Conservation (phyloP, 1,139 yeast genomes). For the Geotrichum candidum region DNA sequence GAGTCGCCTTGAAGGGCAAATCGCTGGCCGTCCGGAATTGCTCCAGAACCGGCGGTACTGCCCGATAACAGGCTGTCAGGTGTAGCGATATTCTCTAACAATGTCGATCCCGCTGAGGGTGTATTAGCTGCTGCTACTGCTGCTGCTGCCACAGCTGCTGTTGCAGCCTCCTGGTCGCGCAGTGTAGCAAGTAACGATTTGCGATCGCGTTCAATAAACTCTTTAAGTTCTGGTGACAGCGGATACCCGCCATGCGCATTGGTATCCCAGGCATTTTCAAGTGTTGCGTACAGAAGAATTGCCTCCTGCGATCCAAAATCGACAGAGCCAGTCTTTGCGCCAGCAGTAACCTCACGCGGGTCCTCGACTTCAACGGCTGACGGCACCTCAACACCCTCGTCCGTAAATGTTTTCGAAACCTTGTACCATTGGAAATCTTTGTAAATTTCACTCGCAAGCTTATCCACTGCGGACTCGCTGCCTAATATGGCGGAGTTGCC, state of each 20-base stretch:
- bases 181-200: not conserved
- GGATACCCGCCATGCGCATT: constrained; percentile 14
- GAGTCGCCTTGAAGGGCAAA: not conserved
- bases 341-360: constrained; percentile 22
- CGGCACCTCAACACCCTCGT: constrained; percentile 14
- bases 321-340: constrained; percentile 25
- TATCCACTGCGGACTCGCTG: not conserved
- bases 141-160: not conserved
- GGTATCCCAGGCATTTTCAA: constrained; percentile 22
- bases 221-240: constrained; percentile 19
- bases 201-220: constrained; percentile 21
- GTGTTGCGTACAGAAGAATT: constrained; percentile 25
- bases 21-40: not conserved
- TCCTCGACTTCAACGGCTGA: constrained; percentile 14
- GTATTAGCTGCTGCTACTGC: not conserved
- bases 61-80: not conserved
- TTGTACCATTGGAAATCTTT: constrained; percentile 21
- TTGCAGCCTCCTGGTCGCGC: constrained; percentile 2
- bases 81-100: not conserved
- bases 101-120: not conserved
- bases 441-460: not conserved
- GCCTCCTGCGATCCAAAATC: constrained; percentile 26
- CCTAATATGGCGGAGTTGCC: not conserved
- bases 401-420: constrained; percentile 14
- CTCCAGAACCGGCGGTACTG: not conserved